These are phyloP conservation scores for Mollisia scopiformis DNA, from an alignment of 2,329 filamentous ascomycete species.

Conservation along the genomic window DNA sequence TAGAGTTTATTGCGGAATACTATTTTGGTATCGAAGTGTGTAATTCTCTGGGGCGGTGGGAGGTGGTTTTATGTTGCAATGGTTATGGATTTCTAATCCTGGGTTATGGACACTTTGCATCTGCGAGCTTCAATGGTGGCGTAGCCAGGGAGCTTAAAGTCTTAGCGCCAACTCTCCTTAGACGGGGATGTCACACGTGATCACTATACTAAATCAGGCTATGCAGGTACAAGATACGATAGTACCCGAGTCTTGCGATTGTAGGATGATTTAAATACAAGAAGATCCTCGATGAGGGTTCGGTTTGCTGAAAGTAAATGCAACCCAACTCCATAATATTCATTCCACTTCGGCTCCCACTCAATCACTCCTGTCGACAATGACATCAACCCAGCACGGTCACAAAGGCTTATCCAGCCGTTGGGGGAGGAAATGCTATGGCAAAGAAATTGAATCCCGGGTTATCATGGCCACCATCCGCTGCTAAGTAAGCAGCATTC, in stretches of 20 bases:
- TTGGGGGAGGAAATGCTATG: constrained; percentile 15
- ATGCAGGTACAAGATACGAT: constrained; percentile 4
- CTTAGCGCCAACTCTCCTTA: not conserved
- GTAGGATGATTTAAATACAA: not conserved
- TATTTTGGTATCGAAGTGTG: not conserved
- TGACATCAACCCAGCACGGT: not conserved
- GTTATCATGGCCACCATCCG: constrained; percentile 25
- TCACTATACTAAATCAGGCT: not conserved
- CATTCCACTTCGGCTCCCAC: not conserved
- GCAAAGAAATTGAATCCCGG: constrained; percentile 21
- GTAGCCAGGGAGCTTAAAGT: constrained; percentile 7
- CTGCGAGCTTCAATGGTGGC: constrained; percentile 3
- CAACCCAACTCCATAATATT: not conserved
- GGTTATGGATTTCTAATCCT: constrained; percentile 22
- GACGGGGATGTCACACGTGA: not conserved
- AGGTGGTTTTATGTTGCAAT: constrained; percentile 4
- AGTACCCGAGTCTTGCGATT: not conserved
- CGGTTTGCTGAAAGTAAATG: not conserved
- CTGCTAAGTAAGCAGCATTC: constrained; percentile 19
- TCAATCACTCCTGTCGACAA: not conserved
- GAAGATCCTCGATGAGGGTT: not conserved
- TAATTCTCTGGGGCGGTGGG: not conserved
- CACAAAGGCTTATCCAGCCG: not conserved
- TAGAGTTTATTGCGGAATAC: not conserved
- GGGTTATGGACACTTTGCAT: constrained; percentile 21